Conservation (phyloP, 805 yeast species). For the Saturnispora sanitii region DNA sequence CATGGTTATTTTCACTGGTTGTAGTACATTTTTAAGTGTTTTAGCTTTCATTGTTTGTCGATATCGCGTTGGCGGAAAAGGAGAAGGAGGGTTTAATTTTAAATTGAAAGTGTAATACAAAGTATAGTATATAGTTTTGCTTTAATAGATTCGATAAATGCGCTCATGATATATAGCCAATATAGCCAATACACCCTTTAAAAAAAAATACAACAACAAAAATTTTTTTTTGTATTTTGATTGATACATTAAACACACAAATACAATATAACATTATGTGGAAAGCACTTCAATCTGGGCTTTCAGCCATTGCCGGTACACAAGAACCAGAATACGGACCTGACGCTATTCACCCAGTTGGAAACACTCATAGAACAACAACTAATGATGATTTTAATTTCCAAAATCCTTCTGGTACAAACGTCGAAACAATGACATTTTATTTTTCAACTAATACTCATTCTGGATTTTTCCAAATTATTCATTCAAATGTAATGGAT, state of each 20-base stretch:
- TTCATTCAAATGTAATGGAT: slow-evolving; percentile 87
- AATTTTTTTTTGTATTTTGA: neutral
- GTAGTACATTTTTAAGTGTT: slow-evolving; percentile 19
- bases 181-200: neutral
- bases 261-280: slow-evolving; percentile 20
- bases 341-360: slow-evolving; percentile 80
- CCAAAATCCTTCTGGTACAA: slow-evolving; percentile 66
- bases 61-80: slow-evolving; percentile 19
- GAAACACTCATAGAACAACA: slow-evolving; percentile 44
- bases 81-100: slow-evolving; percentile 11
- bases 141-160: neutral
- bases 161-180: neutral
- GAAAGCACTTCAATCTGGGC: slow-evolving; percentile 27
- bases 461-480: slow-evolving; percentile 86
- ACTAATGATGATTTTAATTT: slow-evolving; percentile 63
- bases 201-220: neutral
- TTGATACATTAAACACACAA: neutral
- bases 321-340: slow-evolving; percentile 97
- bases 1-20: slow-evolving; percentile 27
- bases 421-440: slow-evolving; percentile 92
- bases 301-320: slow-evolving; percentile 92
- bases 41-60: slow-evolving; percentile 16
- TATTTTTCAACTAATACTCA: slow-evolving; percentile 63
- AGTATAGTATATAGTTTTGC: neutral
- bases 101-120: neutral